Percentiles rank a stretch among this genome's conserved stretches.
phyloP scores from a whole-genome alignment of 2,329 filamentous ascomycete species.

The Alternaria panax region DNA sequence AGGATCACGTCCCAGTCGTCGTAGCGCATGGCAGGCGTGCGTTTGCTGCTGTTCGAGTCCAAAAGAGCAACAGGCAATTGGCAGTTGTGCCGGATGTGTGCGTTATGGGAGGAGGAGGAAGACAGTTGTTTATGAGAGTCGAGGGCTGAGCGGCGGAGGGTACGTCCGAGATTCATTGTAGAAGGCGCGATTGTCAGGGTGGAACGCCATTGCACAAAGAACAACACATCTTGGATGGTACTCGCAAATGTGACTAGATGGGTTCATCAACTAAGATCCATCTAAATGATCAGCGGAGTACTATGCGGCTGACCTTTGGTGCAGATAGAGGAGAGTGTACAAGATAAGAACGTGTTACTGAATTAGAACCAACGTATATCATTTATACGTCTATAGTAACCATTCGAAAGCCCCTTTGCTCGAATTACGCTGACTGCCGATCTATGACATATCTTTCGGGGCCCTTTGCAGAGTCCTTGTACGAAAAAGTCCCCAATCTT shows the following conservation, averaged over 20 bases:
- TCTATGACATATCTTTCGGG: background rate
- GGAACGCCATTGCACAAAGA: constrained; percentile 5
- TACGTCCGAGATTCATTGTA: background rate
- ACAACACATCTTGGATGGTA: background rate
- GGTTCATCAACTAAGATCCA: too few relatives aligned
- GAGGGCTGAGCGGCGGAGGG: background rate
- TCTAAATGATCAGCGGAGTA: too few relatives aligned
- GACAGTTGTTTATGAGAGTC: constrained; percentile 4
- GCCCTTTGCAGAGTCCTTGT: background rate
- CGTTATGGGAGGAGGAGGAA: constrained; percentile 11
- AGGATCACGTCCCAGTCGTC: constrained; percentile 86
- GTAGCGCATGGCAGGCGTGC: constrained; percentile 72
- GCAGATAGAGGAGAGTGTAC: background rate
- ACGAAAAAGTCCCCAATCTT: background rate
- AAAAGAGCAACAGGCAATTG: constrained; percentile 28
- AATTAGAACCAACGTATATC: background rate
- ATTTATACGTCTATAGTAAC: background rate
- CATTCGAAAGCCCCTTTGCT: background rate
- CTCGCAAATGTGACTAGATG: background rate
- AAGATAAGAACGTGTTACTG: background rate
- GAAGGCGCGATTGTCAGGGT: constrained; percentile 15
- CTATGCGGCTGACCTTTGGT: too few relatives aligned
- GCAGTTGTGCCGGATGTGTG: constrained; percentile 9
- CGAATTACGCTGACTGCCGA: background rate
- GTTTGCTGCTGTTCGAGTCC: constrained; percentile 23